Evolutionary conservation across 75 land plant genomes (phyloP).

Genomic region (Selaginella moellendorffii): DNA sequence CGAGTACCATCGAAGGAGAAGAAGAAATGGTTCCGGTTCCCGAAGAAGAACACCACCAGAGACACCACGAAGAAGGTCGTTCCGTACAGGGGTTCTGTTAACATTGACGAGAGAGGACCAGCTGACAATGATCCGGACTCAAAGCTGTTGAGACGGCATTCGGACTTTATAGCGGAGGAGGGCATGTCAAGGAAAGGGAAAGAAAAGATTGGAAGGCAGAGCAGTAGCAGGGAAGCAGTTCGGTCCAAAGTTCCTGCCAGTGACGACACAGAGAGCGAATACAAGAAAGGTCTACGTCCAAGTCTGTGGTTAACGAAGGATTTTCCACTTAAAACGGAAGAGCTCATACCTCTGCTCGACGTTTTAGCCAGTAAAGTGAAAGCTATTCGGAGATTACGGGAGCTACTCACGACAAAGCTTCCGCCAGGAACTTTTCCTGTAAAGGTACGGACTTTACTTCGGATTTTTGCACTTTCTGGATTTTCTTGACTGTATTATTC

Average conservation of each 20-base stretch:
- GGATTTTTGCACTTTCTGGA: no score
- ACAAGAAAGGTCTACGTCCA: not conserved
- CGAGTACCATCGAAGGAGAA: conserved; percentile 8
- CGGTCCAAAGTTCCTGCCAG: not conserved
- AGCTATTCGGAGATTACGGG: not conserved
- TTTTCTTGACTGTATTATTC: no score
- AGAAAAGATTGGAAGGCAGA: conserved; percentile 3
- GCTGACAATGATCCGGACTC: not conserved
- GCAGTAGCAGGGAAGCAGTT: conserved; percentile 7
- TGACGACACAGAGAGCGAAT: not conserved
- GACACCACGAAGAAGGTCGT: conserved; percentile 12
- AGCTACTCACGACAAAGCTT: conserved; percentile 9
- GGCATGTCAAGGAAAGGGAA: not conserved
- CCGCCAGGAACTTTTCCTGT: conserved; percentile 9
- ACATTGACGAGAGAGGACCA: conserved; percentile 40
- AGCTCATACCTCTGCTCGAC: not conserved
- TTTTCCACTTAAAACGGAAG: conserved; percentile 2
- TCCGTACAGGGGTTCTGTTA: conserved; percentile 17
- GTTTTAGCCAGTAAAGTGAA: conserved; percentile 4
- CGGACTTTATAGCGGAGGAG: conserved; percentile 9
- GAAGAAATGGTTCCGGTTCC: conserved; percentile 21
- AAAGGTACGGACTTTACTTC: not conserved
- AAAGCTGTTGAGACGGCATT: not conserved
- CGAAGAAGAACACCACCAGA: conserved; percentile 5
- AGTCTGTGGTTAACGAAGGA: conserved; percentile 4